Percentiles rank a stretch among this genome's conserved stretches.
Evolutionary conservation across 2,329 filamentous ascomycete genomes (phyloP).

Genomic region (Xylaria sp.): DNA sequence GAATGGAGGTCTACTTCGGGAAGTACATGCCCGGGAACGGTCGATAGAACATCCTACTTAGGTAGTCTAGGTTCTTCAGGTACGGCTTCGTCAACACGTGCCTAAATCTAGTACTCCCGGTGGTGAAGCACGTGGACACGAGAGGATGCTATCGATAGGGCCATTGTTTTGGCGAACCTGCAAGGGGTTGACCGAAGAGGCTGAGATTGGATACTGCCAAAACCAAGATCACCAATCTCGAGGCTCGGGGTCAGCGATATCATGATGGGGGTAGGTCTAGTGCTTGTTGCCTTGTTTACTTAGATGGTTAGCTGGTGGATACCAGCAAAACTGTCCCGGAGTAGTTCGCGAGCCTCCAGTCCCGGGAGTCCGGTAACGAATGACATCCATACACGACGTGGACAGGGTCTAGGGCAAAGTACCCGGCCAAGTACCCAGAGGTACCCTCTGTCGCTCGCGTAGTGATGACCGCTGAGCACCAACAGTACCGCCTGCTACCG

Average conservation of each 20-base stretch:
- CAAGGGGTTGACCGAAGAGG: neutral
- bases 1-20: neutral
- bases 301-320: neutral
- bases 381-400: neutral
- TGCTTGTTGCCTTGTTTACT: conserved; percentile 17
- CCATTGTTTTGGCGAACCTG: conserved; percentile 7
- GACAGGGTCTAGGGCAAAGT: conserved; percentile 8
- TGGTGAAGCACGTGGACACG: neutral
- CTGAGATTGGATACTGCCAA: neutral
- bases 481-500: neutral
- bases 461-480: neutral
- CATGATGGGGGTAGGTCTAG: conserved; percentile 15
- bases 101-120: neutral
- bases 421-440: conserved; percentile 12
- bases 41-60: neutral
- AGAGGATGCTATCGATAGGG: conserved; percentile 5
- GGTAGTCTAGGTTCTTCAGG: neutral
- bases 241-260: neutral
- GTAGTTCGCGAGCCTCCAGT: conserved; percentile 7
- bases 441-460: conserved; percentile 8
- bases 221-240: neutral
- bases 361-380: conserved; percentile 18
- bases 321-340: neutral
- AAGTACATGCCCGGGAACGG: neutral
- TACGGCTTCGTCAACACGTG: neutral